Evolutionary conservation across 257 asterid genomes (phyloP).

Genomic region (Capsicum baccatum): DNA sequence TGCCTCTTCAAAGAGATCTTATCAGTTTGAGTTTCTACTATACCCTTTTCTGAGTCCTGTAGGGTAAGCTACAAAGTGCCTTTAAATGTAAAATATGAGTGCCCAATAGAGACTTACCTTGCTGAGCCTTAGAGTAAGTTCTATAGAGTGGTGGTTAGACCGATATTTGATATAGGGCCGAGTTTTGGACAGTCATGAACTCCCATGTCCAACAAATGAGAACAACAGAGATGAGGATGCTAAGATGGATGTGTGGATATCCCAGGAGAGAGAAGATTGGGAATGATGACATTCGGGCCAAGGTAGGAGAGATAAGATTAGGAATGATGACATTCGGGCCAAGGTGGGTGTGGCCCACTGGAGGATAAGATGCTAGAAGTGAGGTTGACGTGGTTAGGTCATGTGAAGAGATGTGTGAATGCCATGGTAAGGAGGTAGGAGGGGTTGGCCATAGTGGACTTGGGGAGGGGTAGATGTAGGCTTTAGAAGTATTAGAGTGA

Average conservation of each 20-base stretch:
- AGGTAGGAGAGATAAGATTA: background rate
- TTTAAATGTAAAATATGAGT: background rate
- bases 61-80: background rate
- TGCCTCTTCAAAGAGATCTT: slow-evolving; percentile 20
- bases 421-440: background rate
- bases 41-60: background rate
- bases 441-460: background rate
- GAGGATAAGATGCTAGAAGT: background rate
- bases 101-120: background rate
- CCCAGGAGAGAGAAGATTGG: background rate
- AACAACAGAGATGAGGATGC: background rate
- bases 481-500: background rate
- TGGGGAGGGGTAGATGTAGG: background rate
- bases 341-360: background rate
- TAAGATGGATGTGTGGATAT: background rate
- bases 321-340: background rate
- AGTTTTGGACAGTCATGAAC: background rate
- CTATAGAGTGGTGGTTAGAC: background rate
- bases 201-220: background rate
- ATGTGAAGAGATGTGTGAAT: background rate
- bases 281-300: background rate
- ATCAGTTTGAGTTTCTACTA: background rate
- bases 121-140: background rate
- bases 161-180: background rate
- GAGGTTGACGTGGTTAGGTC: background rate